Evolutionary conservation across 148 eudicot genomes (phyloP).

Genomic region (Vaccinium myrtillus): DNA sequence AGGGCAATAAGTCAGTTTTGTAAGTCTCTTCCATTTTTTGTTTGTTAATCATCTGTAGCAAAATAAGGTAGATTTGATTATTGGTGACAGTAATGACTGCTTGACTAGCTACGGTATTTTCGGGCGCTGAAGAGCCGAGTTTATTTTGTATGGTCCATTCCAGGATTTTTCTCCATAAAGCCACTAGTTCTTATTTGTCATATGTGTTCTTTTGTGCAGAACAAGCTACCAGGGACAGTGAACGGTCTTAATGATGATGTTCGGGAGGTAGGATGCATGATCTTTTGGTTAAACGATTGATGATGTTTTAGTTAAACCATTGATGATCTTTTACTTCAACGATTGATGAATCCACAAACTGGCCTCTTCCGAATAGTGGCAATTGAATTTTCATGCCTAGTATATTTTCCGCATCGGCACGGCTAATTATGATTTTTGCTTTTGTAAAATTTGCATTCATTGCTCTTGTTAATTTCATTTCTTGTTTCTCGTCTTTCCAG

Average conservation of each 20-base stretch:
- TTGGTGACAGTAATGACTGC: neutral
- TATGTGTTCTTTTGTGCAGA: conserved; percentile 38
- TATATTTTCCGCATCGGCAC: neutral
- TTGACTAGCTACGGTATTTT: conserved; percentile 7
- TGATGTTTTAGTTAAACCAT: conserved; percentile 5
- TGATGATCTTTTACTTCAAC: neutral
- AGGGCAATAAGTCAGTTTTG: too few relatives aligned
- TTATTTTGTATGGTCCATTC: neutral
- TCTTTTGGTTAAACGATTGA: neutral
- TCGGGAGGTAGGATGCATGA: conserved; percentile 44
- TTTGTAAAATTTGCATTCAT: neutral
- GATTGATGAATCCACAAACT: neutral
- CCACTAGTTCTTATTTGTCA: conserved; percentile 11
- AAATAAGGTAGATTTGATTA: neutral
- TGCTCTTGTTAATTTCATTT: neutral
- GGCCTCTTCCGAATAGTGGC: neutral
- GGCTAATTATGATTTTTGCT: neutral
- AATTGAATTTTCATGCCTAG: neutral
- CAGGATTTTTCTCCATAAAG: conserved; percentile 12
- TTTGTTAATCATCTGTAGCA: neutral
- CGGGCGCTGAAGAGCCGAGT: neutral
- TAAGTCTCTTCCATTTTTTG: neutral
- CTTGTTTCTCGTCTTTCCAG: conserved; percentile 29
- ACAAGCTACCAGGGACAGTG: conserved; percentile 29
- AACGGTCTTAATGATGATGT: conserved; percentile 30